Conservation (phyloP, 2,329 filamentous ascomycete genomes). For the Ophiostoma perfectum region DNA sequence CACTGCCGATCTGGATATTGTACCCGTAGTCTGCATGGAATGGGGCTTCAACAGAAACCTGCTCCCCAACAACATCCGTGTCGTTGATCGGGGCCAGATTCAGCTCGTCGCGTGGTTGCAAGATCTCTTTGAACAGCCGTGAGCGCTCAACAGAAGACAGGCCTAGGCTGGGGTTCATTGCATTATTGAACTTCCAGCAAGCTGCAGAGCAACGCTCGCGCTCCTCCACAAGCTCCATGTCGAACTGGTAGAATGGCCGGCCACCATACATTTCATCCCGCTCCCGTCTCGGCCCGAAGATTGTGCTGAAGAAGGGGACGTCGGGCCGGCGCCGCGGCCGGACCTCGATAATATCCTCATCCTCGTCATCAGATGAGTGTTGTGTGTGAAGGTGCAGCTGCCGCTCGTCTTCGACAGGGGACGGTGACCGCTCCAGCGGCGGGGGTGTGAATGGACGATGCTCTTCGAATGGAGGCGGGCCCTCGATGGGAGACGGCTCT, state of each 20-base stretch:
- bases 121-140: constrained; percentile 65
- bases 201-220: constrained; percentile 78
- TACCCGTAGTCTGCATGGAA: constrained; percentile 95
- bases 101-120: constrained; percentile 56
- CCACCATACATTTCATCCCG: constrained; percentile 87
- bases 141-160: constrained; percentile 63
- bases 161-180: constrained; percentile 66
- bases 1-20: constrained; percentile 81
- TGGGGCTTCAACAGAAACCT: constrained; percentile 75
- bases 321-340: constrained; percentile 42
- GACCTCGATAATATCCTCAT: constrained; percentile 7
- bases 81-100: constrained; percentile 52
- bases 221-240: constrained; percentile 71
- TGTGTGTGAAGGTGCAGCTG: background rate
- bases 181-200: constrained; percentile 81
- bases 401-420: background rate
- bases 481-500: background rate
- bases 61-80: constrained; percentile 62
- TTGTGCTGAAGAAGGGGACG: constrained; percentile 48
- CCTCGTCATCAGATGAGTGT: background rate
- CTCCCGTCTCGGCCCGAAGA: constrained; percentile 46
- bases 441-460: background rate
- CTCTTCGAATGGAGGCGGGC: background rate
- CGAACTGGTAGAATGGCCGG: constrained; percentile 72
- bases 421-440: background rate